Base-by-base conservation (phyloP, 129 eudicot genomes). In the Cynara cardunculus region DNA sequence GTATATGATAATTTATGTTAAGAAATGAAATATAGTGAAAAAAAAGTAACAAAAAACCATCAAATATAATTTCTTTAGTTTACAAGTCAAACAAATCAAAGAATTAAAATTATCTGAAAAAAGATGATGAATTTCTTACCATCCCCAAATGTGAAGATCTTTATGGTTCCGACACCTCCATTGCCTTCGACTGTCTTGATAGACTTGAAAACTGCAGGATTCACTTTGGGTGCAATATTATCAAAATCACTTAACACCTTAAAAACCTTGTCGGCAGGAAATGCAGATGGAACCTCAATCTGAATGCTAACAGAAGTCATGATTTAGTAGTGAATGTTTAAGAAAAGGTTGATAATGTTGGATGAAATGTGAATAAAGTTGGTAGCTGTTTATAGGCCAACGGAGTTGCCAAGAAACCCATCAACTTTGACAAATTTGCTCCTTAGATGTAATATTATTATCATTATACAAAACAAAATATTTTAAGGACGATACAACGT, bases 91-190 rank as follows among this genome's bases (percentile, higher is more conserved):
- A 28, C 44, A 14, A 1, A 2, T 35, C n/a, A 61, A 30, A 2
- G 16, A n/a, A n/a, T n/a, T n/a, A n/a, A n/a, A n/a, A n/a, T n/a
- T n/a, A n/a, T n/a, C n/a, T n/a, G n/a, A n/a, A n/a, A n/a, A n/a
- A n/a, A n/a, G n/a, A n/a, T n/a, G n/a, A n/a, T n/a, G n/a, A n/a
- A n/a, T n/a, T n/a, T 67, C 25, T 68, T 81, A n/a, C 93, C 90
- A 68, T 87, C 90, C 13, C 85, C 84, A 25, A 87, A 89, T 49
- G 85, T 82, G 30, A 79, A 27, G 11, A 30, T 35, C 72, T 84
- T 80, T 65, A 87, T 37, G 11, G 90, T 79, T 67, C 93, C 93
- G 61, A 73, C 84, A 5, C 87, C 90, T 2, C 89, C 90, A 7
- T 80, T 69, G 5, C 93, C 93, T 78, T 89, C 83, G 3, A 84